These are phyloP conservation scores for Xylariaceae sp. DNA, from an alignment of 2,329 filamentous ascomycete species.

Conservation along the genomic window DNA sequence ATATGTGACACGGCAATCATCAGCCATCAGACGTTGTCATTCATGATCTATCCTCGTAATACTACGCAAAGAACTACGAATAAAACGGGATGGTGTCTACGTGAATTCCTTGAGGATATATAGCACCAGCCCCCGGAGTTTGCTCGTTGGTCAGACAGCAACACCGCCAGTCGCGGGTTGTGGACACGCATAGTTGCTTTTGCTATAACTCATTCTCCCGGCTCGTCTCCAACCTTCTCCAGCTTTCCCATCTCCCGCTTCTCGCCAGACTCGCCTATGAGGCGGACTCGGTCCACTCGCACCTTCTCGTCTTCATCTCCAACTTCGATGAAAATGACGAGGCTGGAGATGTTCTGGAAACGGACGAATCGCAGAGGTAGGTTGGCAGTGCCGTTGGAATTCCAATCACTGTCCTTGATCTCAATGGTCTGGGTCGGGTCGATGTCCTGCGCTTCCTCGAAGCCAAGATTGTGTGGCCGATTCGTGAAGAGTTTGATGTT, in stretches of 20 bases:
- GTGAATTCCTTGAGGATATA: slow-evolving; percentile 4
- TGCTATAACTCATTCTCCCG: slow-evolving; percentile 49
- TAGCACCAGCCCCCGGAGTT: slow-evolving; percentile 5
- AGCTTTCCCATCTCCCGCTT: slow-evolving; percentile 92
- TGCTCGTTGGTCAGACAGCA: not conserved
- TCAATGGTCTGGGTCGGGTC: slow-evolving; percentile 77
- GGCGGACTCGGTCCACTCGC: slow-evolving; percentile 71
- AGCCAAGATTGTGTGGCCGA: slow-evolving; percentile 84
- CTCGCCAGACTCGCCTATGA: slow-evolving; percentile 87
- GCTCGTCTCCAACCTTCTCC: slow-evolving; percentile 85
- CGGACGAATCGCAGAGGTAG: slow-evolving; percentile 85
- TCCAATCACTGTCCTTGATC: slow-evolving; percentile 77
- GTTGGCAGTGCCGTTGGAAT: slow-evolving; percentile 69
- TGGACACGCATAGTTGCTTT: slow-evolving; percentile 7
- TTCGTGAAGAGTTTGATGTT: slow-evolving; percentile 87
- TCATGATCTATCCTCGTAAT: no score
- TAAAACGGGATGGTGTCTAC: slow-evolving; percentile 4
- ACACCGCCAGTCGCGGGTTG: slow-evolving; percentile 15
- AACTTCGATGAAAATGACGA: slow-evolving; percentile 86
- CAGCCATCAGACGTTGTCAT: no score
- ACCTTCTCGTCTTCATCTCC: slow-evolving; percentile 85
- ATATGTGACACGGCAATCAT: no score
- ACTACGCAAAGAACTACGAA: not conserved
- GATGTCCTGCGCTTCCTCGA: slow-evolving; percentile 89
- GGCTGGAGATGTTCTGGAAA: slow-evolving; percentile 87